phyloP scores from a whole-genome alignment of 1,139 yeast species.

The Yamadazyma friedrichii region DNA sequence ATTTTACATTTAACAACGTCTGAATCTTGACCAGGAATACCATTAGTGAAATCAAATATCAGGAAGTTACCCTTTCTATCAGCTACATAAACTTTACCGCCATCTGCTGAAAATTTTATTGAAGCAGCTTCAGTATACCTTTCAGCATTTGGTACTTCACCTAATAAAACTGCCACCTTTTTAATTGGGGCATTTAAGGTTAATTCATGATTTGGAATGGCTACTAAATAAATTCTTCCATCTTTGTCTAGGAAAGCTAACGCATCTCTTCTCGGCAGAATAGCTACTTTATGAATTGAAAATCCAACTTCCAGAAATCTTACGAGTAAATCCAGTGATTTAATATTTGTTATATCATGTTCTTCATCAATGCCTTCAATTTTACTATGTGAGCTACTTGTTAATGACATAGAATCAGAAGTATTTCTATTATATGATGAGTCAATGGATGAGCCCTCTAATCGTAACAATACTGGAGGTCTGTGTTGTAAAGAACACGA shows the following conservation, averaged over 20 bases:
- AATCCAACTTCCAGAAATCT: slow-evolving; percentile 82
- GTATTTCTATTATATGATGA: slow-evolving; percentile 13
- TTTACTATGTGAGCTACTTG: slow-evolving; percentile 21
- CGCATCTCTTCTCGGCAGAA: slow-evolving; percentile 86
- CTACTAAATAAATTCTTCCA: slow-evolving; percentile 71
- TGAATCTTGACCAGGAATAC: slow-evolving; percentile 68
- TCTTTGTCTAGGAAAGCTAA: slow-evolving; percentile 76
- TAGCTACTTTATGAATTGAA: slow-evolving; percentile 65
- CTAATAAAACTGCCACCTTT: slow-evolving; percentile 66
- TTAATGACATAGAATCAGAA: slow-evolving; percentile 19
- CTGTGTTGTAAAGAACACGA: slow-evolving; percentile 37
- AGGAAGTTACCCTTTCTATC: slow-evolving; percentile 80
- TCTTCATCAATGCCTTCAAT: slow-evolving; percentile 17
- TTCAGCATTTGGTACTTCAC: slow-evolving; percentile 75
- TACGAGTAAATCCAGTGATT: slow-evolving; percentile 32
- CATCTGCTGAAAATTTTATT: slow-evolving; percentile 71
- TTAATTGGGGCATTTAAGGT: slow-evolving; percentile 27
- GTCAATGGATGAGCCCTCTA: slow-evolving; percentile 39
- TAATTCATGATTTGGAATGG: slow-evolving; percentile 56
- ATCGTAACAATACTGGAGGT: slow-evolving; percentile 34
- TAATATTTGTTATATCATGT: slow-evolving; percentile 23
- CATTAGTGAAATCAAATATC: slow-evolving; percentile 86
- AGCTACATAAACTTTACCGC: slow-evolving; percentile 71
- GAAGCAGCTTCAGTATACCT: slow-evolving; percentile 72
- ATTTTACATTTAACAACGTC: slow-evolving; percentile 78